Evolutionary conservation across 306 rosid species (phyloP).

Genomic region (Quercus engelmannii): DNA sequence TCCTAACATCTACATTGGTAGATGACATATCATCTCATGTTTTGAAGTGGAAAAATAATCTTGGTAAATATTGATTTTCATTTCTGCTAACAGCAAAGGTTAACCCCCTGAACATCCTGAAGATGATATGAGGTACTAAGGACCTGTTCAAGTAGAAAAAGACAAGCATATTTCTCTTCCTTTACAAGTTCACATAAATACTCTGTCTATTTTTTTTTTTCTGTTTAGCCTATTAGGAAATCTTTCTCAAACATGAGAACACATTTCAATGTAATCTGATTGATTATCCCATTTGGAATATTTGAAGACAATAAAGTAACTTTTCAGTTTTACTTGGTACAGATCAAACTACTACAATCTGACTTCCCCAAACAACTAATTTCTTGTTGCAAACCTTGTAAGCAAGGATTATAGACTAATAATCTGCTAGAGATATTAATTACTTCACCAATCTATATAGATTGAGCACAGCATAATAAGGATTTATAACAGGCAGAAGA

Average conservation of each 20-base stretch:
- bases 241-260: background rate
- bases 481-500: conserved; percentile 1
- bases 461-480: background rate
- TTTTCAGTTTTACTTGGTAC: conserved; percentile 2
- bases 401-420: conserved; percentile 16
- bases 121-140: background rate
- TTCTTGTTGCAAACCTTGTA: background rate
- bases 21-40: background rate
- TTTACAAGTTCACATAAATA: background rate
- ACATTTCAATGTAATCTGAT: conserved; percentile 7
- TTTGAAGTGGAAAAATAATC: background rate
- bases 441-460: background rate
- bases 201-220: background rate
- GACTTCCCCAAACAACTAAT: background rate
- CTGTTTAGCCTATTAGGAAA: conserved; percentile 5
- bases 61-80: background rate
- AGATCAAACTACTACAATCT: background rate
- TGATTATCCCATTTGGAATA: background rate
- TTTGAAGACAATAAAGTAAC: background rate
- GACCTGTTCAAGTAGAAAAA: background rate
- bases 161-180: background rate
- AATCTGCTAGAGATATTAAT: background rate
- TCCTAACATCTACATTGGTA: background rate
- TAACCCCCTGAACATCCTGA: conserved; percentile 12
- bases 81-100: background rate